phyloP scores from a whole-genome alignment of 805 yeast species.

The Myxozyma mucilagina region DNA sequence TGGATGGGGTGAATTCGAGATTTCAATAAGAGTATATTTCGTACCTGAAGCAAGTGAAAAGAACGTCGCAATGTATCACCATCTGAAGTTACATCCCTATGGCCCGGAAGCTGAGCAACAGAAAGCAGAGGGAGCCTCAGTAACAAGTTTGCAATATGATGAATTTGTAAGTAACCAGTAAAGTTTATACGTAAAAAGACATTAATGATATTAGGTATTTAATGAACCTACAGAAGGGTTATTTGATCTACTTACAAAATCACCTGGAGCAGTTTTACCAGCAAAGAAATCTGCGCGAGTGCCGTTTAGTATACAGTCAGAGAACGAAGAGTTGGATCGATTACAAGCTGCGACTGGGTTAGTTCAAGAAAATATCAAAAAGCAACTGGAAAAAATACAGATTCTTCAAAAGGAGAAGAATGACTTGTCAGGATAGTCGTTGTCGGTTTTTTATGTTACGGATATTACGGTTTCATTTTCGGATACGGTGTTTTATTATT shows the following conservation, averaged over 20 bases:
- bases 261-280: slow-evolving; percentile 52
- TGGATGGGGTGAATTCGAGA: slow-evolving; percentile 99
- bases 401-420: slow-evolving; percentile 39
- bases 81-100: slow-evolving; percentile 87
- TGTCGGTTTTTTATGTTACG: neutral
- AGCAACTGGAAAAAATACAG: slow-evolving; percentile 43
- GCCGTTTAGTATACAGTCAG: slow-evolving; percentile 53
- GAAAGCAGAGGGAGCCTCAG: slow-evolving; percentile 43
- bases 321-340: slow-evolving; percentile 63
- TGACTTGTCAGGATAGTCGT: neutral
- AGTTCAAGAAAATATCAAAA: slow-evolving; percentile 50
- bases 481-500: neutral
- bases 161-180: slow-evolving; percentile 59
- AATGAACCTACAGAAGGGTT: slow-evolving; percentile 92
- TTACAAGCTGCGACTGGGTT: slow-evolving; percentile 49
- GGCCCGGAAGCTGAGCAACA: slow-evolving; percentile 42
- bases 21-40: slow-evolving; percentile 82
- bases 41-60: slow-evolving; percentile 86
- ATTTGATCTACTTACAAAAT: slow-evolving; percentile 71
- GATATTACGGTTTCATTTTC: neutral
- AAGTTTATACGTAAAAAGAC: neutral
- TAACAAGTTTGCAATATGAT: slow-evolving; percentile 70
- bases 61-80: slow-evolving; percentile 81
- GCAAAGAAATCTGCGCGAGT: slow-evolving; percentile 42
- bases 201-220: slow-evolving; percentile 44